phyloP scores from a whole-genome alignment of 345 rosid genomes.

The Aquilaria malaccensis region DNA sequence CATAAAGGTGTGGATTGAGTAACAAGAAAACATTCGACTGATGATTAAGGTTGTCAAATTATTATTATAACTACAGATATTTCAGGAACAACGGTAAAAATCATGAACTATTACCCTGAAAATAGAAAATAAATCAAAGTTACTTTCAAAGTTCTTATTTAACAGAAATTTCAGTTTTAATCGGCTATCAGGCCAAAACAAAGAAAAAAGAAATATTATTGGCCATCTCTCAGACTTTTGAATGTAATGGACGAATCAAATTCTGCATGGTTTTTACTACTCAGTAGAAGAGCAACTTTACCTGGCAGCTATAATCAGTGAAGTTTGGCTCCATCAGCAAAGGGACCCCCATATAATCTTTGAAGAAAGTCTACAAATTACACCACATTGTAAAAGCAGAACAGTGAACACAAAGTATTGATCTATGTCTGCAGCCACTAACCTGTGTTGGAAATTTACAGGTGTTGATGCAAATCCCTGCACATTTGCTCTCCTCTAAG shows the following conservation, averaged over 20 bases:
- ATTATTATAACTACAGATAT: too few relatives aligned
- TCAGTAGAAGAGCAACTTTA: conserved; percentile 10
- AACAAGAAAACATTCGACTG: too few relatives aligned
- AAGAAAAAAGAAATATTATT: too few relatives aligned
- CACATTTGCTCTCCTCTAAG: conserved; percentile 90
- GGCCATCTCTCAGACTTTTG: too few relatives aligned
- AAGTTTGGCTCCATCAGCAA: conserved; percentile 88
- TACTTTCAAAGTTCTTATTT: not conserved
- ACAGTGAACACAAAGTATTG: not conserved
- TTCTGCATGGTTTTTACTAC: too few relatives aligned
- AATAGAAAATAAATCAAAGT: not conserved
- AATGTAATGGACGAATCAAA: not conserved
- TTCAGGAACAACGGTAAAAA: not conserved
- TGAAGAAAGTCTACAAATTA: conserved; percentile 55
- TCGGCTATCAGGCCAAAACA: too few relatives aligned
- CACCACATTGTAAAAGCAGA: not conserved
- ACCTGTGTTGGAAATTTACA: conserved; percentile 98
- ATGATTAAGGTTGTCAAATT: too few relatives aligned
- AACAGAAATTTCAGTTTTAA: not conserved
- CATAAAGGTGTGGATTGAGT: too few relatives aligned
- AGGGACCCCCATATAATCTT: conserved; percentile 84
- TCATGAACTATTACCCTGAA: too few relatives aligned
- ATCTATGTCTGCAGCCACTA: not conserved
- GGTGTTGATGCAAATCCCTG: conserved; percentile 77
- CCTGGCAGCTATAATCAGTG: conserved; percentile 85